A percentile compares a stretch with the other conserved stretches of the same genome.
Conservation (phyloP, 2,329 filamentous ascomycete genomes). For the Xylariomycetidae sp. region DNA sequence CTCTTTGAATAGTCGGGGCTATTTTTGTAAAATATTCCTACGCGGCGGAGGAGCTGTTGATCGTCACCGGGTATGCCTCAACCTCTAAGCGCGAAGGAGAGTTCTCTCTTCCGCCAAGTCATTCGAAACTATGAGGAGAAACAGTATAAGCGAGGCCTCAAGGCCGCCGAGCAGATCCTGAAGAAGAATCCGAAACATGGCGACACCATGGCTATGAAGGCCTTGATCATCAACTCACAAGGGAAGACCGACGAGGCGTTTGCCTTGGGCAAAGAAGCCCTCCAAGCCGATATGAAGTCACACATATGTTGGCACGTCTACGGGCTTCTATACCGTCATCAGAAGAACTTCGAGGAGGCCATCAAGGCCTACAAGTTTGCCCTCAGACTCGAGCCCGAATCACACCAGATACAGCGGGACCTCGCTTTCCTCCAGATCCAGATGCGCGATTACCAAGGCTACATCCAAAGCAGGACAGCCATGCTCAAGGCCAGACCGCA, state of each 20-base stretch:
- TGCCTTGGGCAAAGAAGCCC: constrained; percentile 81
- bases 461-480: constrained; percentile 79
- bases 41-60: too few relatives aligned
- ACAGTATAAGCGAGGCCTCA: constrained; percentile 92
- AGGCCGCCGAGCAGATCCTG: constrained; percentile 93
- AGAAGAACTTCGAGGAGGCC: constrained; percentile 98
- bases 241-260: constrained; percentile 94
- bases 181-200: constrained; percentile 94
- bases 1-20: too few relatives aligned
- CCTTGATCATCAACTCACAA: constrained; percentile 88
- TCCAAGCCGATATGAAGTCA: constrained; percentile 97
- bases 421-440: constrained; percentile 90
- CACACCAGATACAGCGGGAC: constrained; percentile 88
- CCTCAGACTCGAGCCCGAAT: constrained; percentile 88
- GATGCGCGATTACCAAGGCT: constrained; percentile 92
- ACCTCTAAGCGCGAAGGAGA: constrained; percentile 79
- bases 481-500: constrained; percentile 85
- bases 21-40: too few relatives aligned
- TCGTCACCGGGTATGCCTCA: constrained; percentile 55
- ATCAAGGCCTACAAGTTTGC: constrained; percentile 99
- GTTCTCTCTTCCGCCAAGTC: constrained; percentile 87
- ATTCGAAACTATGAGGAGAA: constrained; percentile 97
- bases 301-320: constrained; percentile 99
- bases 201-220: constrained; percentile 98
- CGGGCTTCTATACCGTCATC: constrained; percentile 83